These are phyloP conservation scores for Mortierella alpina DNA, from an alignment of 192 early-diverging fungal genomes.

Conservation along the genomic window DNA sequence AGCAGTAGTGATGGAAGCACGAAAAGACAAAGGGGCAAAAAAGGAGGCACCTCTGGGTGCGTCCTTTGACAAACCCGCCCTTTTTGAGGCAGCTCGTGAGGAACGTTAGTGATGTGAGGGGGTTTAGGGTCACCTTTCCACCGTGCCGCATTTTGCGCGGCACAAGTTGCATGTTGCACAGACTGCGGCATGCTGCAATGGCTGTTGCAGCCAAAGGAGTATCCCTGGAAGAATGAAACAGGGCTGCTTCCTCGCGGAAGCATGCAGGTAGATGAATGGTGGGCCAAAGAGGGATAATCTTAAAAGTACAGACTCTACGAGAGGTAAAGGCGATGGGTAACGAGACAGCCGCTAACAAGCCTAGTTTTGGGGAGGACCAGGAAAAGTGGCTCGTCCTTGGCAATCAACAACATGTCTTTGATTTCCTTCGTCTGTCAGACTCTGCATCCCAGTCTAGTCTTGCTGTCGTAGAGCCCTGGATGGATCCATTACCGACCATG, in stretches of 20 bases:
- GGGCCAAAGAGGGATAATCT: not conserved
- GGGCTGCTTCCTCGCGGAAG: too few relatives aligned
- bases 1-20: not conserved
- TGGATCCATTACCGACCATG: constrained; percentile 44
- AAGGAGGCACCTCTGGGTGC: too few relatives aligned
- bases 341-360: not conserved
- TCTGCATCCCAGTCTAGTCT: constrained; percentile 47
- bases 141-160: too few relatives aligned
- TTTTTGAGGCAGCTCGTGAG: not conserved
- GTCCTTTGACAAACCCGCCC: too few relatives aligned
- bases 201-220: too few relatives aligned
- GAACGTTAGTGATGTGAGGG: not conserved
- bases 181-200: too few relatives aligned
- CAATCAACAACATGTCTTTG: constrained; percentile 32
- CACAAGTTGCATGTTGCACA: too few relatives aligned
- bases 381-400: not conserved
- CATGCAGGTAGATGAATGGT: not conserved
- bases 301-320: not conserved
- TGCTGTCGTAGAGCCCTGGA: not conserved
- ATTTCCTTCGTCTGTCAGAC: constrained; percentile 29
- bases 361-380: not conserved
- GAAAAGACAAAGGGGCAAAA: not conserved
- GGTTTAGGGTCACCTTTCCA: too few relatives aligned
- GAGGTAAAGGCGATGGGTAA: not conserved
- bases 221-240: too few relatives aligned